phyloP scores from a whole-genome alignment of 2,329 filamentous ascomycete species.

The Raffaelea albimanens region DNA sequence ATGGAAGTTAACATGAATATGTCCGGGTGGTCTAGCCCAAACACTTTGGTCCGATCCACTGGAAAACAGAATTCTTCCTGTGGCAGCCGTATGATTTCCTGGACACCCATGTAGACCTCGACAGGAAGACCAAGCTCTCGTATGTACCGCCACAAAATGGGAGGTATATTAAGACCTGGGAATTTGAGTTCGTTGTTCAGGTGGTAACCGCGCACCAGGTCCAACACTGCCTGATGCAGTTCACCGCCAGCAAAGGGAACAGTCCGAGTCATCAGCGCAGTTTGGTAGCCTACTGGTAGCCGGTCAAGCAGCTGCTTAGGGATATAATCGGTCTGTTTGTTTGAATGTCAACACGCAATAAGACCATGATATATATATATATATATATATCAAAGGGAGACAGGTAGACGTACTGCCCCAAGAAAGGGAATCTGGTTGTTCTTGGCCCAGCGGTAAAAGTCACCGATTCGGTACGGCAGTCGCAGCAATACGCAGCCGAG shows the following conservation, averaged over 20 bases:
- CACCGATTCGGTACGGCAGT: slow-evolving; percentile 65
- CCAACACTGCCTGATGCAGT: slow-evolving; percentile 55
- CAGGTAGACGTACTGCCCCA: slow-evolving; percentile 52
- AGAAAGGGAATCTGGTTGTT: slow-evolving; percentile 63
- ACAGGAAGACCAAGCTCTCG: slow-evolving; percentile 69
- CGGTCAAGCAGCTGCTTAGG: slow-evolving; percentile 57
- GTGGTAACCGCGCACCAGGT: slow-evolving; percentile 54
- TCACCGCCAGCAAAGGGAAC: slow-evolving; percentile 38
- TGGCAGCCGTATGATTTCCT: slow-evolving; percentile 42
- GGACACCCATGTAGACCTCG: slow-evolving; percentile 53
- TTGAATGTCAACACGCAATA: background rate
- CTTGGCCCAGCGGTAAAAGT: slow-evolving; percentile 60
- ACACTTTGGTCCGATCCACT: slow-evolving; percentile 31
- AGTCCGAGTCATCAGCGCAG: slow-evolving; percentile 43
- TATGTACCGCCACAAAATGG: slow-evolving; percentile 61
- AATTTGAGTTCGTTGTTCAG: slow-evolving; percentile 60
- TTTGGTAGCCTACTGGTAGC: slow-evolving; percentile 52
- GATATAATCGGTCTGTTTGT: slow-evolving; percentile 46
- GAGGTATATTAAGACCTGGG: slow-evolving; percentile 61
- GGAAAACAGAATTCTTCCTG: slow-evolving; percentile 50
- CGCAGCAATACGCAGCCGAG: slow-evolving; percentile 66
- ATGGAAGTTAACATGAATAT: slow-evolving; percentile 61
- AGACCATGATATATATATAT: too few species aligned
- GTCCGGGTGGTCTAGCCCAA: slow-evolving; percentile 60
- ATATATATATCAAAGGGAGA: too few species aligned